Evolutionary conservation across 352 stramenopile species (phyloP).

Genomic region (Pythium vanterpoolii): DNA sequence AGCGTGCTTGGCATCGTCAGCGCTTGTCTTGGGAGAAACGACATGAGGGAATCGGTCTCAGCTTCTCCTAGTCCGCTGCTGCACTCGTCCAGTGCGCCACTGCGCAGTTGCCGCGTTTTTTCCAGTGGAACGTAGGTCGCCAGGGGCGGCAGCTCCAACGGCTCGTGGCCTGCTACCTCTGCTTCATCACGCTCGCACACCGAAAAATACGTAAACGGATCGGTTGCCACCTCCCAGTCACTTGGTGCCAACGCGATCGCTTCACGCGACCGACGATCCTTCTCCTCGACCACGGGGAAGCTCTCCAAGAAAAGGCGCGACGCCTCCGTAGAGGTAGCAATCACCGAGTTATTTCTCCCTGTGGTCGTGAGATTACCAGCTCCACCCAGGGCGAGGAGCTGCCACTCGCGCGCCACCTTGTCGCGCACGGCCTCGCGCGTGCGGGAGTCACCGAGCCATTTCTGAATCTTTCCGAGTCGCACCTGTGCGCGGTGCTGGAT

Average conservation of each 20-base stretch:
- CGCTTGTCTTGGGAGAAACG: not conserved
- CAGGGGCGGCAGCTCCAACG: constrained; percentile 47
- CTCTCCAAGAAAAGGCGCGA: constrained; percentile 36
- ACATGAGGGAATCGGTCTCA: not conserved
- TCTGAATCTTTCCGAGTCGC: constrained; percentile 51
- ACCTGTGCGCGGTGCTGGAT: constrained; percentile 56
- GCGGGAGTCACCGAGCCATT: constrained; percentile 43
- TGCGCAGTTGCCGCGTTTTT: constrained; percentile 29
- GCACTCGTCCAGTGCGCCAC: constrained; percentile 50
- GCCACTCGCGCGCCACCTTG: constrained; percentile 59
- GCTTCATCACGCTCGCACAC: constrained; percentile 64
- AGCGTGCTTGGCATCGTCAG: constrained; percentile 30
- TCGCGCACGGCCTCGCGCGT: constrained; percentile 50
- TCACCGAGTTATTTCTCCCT: not conserved
- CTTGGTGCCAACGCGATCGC: constrained; percentile 32
- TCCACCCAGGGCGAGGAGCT: constrained; percentile 17
- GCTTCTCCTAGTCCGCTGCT: not conserved
- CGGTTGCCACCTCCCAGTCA: constrained; percentile 45
- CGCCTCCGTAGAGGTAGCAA: not conserved
- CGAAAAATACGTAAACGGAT: constrained; percentile 60
- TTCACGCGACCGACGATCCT: constrained; percentile 33
- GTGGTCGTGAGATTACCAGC: not conserved
- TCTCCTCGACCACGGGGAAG: constrained; percentile 66
- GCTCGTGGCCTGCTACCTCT: constrained; percentile 60
- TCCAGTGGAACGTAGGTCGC: constrained; percentile 63